Conservation (phyloP, 306 rosid genomes). For the Senna siamea region DNA sequence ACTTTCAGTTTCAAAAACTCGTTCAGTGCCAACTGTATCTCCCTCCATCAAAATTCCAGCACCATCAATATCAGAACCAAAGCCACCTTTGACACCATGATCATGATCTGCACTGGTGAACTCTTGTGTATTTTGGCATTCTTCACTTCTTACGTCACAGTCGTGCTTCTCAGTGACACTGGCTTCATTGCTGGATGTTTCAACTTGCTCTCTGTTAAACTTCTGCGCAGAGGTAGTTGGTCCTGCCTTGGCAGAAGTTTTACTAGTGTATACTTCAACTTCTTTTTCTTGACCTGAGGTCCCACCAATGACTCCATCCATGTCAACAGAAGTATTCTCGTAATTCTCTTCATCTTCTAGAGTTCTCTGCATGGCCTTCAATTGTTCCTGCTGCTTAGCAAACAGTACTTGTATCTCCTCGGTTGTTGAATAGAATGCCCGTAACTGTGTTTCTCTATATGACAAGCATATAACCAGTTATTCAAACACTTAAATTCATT, state of each 20-base stretch:
- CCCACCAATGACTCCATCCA: constrained; percentile 53
- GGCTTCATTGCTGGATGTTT: constrained; percentile 70
- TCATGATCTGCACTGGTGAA: constrained; percentile 71
- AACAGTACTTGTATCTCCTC: constrained; percentile 84
- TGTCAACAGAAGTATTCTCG: constrained; percentile 75
- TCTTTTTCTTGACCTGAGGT: constrained; percentile 45
- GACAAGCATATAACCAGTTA: constrained; percentile 12
- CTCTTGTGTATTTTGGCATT: constrained; percentile 76
- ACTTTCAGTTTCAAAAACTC: constrained; percentile 79
- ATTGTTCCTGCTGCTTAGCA: constrained; percentile 90
- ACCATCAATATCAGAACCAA: constrained; percentile 80
- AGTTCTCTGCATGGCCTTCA: constrained; percentile 90
- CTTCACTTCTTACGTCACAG: constrained; percentile 72
- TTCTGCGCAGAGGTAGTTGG: constrained; percentile 61
- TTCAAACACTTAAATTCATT: constrained; percentile 35
- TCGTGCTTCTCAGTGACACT: constrained; percentile 86
- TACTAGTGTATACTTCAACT: constrained; percentile 44
- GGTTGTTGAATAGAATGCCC: constrained; percentile 94
- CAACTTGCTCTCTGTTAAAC: constrained; percentile 50
- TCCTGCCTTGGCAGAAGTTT: constrained; percentile 52
- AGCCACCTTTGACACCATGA: constrained; percentile 60
- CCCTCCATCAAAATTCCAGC: constrained; percentile 60
- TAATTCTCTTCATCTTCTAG: constrained; percentile 92
- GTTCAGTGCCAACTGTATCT: constrained; percentile 70
- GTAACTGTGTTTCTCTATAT: constrained; percentile 86